Base-by-base conservation (phyloP, 2,329 filamentous ascomycete genomes). In the Cytospora leucostoma region DNA sequence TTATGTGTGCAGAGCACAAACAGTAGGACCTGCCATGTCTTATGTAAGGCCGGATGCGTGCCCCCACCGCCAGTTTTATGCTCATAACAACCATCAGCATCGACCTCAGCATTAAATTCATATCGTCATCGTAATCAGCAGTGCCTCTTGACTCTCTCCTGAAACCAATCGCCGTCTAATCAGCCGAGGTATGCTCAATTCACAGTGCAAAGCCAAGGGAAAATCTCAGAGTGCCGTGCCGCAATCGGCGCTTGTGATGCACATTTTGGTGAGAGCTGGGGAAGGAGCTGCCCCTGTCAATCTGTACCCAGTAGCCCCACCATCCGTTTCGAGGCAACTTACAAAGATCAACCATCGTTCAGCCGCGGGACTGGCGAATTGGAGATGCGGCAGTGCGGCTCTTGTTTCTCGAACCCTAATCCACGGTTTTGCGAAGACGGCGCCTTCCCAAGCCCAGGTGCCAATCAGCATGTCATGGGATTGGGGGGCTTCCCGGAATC, bases 201-300 rank as follows among this genome's bases (percentile, higher is more conserved):
- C 5, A 10, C 21, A 5, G 19, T 51, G 32, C 21, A 7, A 12
- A 52, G 52, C 17, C 52, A 35, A n/a, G 17, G n/a, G 37, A 34
- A 54, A 37, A 17, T n/a, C 12, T 19, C 58, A 19, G 17, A 21
- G n/a, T 47, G 44, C 44, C 19, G 47, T 38, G 59, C 63, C 63
- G 63, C 54, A 62, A 65, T 62, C 63, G 63, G 63, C 59, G 53
- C 37, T 44, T 40, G 54, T 55, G 55, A 50, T 19, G 53, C 52
- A 56, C 56, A 51, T 62, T 32, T 27, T 53, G 37, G 51, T 61
- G 59, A 44, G 59, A 61, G 51, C 58, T 38, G 32, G 62, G 62
- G 53, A 61, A 50, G 44, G 34, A 61, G 62, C 54, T 38, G 37
- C 55, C 62, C 62, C 62, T 56, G 57, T 40, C 44, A 21, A 37